Percentiles rank a stretch among this genome's conserved stretches.
Evolutionary conservation across 2,329 filamentous ascomycete species (phyloP).

Genomic region (Pseudocercospora ulei): DNA sequence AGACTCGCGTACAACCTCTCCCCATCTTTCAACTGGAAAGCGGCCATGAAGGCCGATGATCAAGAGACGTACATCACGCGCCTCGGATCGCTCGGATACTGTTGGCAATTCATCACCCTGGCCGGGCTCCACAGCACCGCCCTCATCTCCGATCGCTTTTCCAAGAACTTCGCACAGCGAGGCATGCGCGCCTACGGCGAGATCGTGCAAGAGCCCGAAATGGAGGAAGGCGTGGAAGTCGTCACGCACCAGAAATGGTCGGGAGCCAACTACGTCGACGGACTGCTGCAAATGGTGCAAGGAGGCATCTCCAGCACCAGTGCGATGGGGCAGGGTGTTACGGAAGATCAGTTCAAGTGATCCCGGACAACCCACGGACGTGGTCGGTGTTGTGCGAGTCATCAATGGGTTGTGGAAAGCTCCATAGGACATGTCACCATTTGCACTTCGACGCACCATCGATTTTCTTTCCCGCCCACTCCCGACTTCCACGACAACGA

Average conservation of each 20-base stretch:
- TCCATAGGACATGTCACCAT: no score
- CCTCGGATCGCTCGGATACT: conserved; percentile 80
- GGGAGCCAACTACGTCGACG: conserved; percentile 88
- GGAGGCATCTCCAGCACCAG: conserved; percentile 85
- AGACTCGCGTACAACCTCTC: conserved; percentile 97
- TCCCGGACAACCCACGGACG: background rate
- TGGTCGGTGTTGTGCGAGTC: background rate
- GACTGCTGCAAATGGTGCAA: conserved; percentile 91
- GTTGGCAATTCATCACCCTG: conserved; percentile 99
- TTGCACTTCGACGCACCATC: no score
- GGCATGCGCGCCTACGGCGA: conserved; percentile 97
- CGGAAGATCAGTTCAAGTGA: conserved; percentile 76
- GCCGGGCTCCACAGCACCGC: conserved; percentile 93
- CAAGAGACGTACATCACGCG: conserved; percentile 96
- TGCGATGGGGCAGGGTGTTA: conserved; percentile 96
- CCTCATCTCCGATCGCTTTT: conserved; percentile 81
- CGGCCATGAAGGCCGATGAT: conserved; percentile 80
- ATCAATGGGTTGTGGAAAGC: background rate
- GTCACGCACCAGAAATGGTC: conserved; percentile 99
- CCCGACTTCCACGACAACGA: no score
- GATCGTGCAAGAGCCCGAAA: conserved; percentile 95
- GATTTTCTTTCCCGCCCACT: no score
- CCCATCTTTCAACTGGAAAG: conserved; percentile 99
- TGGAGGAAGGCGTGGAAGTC: conserved; percentile 79
- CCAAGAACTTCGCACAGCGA: conserved; percentile 57